Conservation (phyloP, 2,329 filamentous ascomycete species). For the Alternaria burnsii region DNA sequence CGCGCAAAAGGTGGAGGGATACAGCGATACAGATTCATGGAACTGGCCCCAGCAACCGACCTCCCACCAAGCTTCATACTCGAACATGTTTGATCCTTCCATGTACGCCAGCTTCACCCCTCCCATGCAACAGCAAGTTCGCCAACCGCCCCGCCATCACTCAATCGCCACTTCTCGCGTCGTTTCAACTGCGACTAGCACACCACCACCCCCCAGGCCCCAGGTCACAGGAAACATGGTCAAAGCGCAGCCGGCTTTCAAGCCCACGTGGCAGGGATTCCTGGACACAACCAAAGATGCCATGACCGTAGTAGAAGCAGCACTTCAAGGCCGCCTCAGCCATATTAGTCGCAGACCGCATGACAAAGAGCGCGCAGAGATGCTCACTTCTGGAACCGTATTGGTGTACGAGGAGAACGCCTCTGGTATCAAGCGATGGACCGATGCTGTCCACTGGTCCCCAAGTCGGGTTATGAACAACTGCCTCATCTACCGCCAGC, state of each 20-base stretch:
- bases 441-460: slow-evolving; percentile 89
- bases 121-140: slow-evolving; percentile 31
- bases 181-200: slow-evolving; percentile 32
- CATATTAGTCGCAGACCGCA: slow-evolving; percentile 87
- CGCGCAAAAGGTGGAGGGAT: slow-evolving; percentile 46
- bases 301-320: slow-evolving; percentile 81
- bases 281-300: slow-evolving; percentile 77
- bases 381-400: slow-evolving; percentile 84
- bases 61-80: slow-evolving; percentile 33
- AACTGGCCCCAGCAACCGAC: slow-evolving; percentile 42
- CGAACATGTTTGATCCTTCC: slow-evolving; percentile 43
- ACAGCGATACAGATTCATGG: slow-evolving; percentile 43
- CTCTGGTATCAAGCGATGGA: slow-evolving; percentile 94
- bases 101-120: slow-evolving; percentile 38
- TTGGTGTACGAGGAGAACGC: slow-evolving; percentile 93
- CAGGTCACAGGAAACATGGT: slow-evolving; percentile 41
- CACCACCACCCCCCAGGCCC: slow-evolving; percentile 41
- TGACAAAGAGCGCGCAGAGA: slow-evolving; percentile 77
- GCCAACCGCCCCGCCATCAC: slow-evolving; percentile 39
- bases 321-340: slow-evolving; percentile 72
- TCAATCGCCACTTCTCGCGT: slow-evolving; percentile 44
- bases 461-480: slow-evolving; percentile 86
- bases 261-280: slow-evolving; percentile 73
- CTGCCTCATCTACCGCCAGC: slow-evolving; percentile 84
- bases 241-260: slow-evolving; percentile 56